Conservation (phyloP, 345 rosid genomes). For the Excoecaria cochinchinensis region DNA sequence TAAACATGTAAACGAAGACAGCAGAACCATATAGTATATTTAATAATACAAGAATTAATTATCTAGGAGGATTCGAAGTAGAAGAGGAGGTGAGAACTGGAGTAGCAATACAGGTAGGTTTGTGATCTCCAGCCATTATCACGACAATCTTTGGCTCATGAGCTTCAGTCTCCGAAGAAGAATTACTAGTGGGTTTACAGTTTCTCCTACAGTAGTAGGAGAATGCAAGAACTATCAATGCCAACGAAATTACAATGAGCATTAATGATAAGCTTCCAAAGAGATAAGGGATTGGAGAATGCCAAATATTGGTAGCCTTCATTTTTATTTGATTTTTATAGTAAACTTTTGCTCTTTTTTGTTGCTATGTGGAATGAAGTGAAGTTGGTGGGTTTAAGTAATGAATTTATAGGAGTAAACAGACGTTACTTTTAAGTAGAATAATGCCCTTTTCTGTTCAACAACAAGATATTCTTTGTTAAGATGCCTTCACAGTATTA, state of each 20-base stretch:
- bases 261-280: constrained; percentile 42
- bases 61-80: neutral
- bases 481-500: neutral
- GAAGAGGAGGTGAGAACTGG: constrained; percentile 23
- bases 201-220: constrained; percentile 23
- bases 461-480: neutral
- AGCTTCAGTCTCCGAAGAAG: constrained; percentile 13
- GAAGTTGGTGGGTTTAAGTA: neutral
- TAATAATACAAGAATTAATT: too few relatives aligned
- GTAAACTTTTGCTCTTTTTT: neutral
- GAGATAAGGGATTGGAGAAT: constrained; percentile 47
- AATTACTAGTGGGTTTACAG: neutral
- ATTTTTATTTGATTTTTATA: neutral
- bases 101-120: constrained; percentile 51
- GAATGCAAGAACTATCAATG: constrained; percentile 38
- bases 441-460: neutral
- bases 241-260: constrained; percentile 33
- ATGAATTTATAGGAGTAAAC: neutral
- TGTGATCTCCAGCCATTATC: constrained; percentile 56
- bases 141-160: constrained; percentile 48
- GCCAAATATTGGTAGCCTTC: constrained; percentile 26
- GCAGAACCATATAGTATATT: too few relatives aligned
- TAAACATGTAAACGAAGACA: neutral
- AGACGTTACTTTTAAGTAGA: neutral
- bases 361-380: neutral